These are phyloP conservation scores for Coemansia sp. DNA, from an alignment of 192 early-diverging fungal genomes.

Conservation along the genomic window DNA sequence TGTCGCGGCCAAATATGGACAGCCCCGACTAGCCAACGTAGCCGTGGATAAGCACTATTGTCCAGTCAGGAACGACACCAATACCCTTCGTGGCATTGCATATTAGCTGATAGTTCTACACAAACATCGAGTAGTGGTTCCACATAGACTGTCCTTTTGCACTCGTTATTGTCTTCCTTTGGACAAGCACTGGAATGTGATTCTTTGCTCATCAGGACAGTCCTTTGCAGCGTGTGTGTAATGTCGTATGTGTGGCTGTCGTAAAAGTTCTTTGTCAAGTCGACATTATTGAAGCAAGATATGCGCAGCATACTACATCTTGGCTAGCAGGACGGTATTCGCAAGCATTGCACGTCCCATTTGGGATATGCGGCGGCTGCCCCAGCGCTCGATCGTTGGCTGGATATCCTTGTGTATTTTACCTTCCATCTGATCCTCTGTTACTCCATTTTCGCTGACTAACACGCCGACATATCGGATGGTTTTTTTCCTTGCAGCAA, in stretches of 20 bases:
- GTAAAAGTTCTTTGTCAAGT: constrained; percentile 95
- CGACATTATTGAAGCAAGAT: constrained; percentile 86
- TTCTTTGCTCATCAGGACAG: constrained; percentile 36
- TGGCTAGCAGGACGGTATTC: background rate
- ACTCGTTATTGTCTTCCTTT: background rate
- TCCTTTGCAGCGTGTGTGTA: constrained; percentile 84
- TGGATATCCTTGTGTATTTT: background rate
- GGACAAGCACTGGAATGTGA: background rate
- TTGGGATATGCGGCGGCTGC: background rate
- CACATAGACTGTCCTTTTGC: background rate
- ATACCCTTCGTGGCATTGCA: constrained; percentile 48
- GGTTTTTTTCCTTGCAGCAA: background rate
- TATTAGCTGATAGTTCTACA: constrained; percentile 85
- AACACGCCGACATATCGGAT: constrained; percentile 12
- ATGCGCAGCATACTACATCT: constrained; percentile 49
- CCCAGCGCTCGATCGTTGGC: background rate
- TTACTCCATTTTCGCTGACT: constrained; percentile 1
- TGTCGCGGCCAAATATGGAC: constrained; percentile 86
- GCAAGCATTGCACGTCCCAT: background rate
- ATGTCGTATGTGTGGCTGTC: constrained; percentile 97
- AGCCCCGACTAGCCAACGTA: constrained; percentile 98
- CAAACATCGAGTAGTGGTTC: constrained; percentile 83
- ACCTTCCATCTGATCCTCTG: background rate
- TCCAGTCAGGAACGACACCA: constrained; percentile 42
- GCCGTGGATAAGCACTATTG: constrained; percentile 74